Conservation (phyloP, 345 rosid species). For the Salix purpurea region DNA sequence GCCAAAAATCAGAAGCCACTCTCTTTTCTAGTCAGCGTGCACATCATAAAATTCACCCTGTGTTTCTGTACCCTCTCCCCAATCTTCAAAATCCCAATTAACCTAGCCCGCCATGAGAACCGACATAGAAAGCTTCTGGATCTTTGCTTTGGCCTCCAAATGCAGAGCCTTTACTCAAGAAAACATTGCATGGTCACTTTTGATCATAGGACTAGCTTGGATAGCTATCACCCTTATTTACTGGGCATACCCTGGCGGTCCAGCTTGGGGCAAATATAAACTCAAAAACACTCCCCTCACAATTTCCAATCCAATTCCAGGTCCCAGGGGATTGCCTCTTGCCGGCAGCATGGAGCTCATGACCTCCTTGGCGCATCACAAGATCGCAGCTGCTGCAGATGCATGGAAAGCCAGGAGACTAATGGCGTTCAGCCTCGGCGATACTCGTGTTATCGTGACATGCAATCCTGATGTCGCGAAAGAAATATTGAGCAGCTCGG, state of each 20-base stretch:
- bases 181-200: constrained; percentile 35
- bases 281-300: constrained; percentile 12
- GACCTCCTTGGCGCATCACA: constrained; percentile 56
- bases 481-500: constrained; percentile 61
- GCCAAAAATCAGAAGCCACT: background rate
- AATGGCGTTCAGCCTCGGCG: constrained; percentile 70
- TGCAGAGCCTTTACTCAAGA: constrained; percentile 42
- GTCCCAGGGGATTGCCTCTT: constrained; percentile 66
- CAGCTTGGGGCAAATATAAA: constrained; percentile 63
- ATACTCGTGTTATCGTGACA: constrained; percentile 62
- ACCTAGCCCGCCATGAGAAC: constrained; percentile 8
- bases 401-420: constrained; percentile 46
- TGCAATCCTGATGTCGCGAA: constrained; percentile 61
- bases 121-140: constrained; percentile 16
- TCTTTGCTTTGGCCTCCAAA: constrained; percentile 52
- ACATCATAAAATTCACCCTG: background rate
- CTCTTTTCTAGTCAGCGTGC: background rate
- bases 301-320: constrained; percentile 42
- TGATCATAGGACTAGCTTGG: constrained; percentile 34
- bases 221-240: constrained; percentile 34
- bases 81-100: background rate
- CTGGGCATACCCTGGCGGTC: constrained; percentile 69
- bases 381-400: constrained; percentile 41
- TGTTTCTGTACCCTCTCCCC: background rate
- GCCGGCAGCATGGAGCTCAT: constrained; percentile 65